A percentile compares a stretch with the other conserved stretches of the same genome.
Conservation (phyloP, 1,284 basidiomycete genomes). For the Uromyces viciae-fabae region DNA sequence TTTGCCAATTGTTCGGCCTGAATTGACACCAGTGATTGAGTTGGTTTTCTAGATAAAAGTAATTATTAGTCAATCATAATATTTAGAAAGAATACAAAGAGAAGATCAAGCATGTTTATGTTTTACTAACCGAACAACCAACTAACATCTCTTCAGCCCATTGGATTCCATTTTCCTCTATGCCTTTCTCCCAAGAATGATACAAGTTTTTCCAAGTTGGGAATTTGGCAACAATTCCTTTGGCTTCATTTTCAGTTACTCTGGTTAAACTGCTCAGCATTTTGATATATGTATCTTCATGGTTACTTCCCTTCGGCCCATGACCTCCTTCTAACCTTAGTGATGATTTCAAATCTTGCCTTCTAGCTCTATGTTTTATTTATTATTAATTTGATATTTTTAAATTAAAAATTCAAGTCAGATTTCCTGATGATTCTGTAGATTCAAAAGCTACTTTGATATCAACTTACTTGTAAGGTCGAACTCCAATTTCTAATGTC, state of each 20-base stretch:
- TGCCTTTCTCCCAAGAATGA: slow-evolving; percentile 7
- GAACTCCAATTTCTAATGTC: slow-evolving; percentile 25
- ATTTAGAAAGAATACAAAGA: slow-evolving; percentile 4
- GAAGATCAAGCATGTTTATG: not conserved
- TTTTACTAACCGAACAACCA: slow-evolving; percentile 17
- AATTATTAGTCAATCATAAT: not conserved
- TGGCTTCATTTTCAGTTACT: slow-evolving; percentile 33
- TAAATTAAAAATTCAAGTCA: too few species aligned
- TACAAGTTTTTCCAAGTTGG: slow-evolving; percentile 24
- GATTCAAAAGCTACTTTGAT: too few species aligned
- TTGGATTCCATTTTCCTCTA: not conserved
- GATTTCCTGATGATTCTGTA: too few species aligned
- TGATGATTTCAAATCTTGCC: slow-evolving; percentile 35
- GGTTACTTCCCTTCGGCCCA: slow-evolving; percentile 16
- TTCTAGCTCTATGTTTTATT: not conserved
- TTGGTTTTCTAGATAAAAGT: slow-evolving; percentile 6
- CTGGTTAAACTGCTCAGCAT: slow-evolving; percentile 28
- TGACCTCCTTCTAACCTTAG: slow-evolving; percentile 2
- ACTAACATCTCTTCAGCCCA: slow-evolving; percentile 35
- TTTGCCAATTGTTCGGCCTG: slow-evolving; percentile 14
- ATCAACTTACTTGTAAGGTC: slow-evolving; percentile 29
- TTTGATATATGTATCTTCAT: slow-evolving; percentile 33
- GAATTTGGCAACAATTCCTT: slow-evolving; percentile 25
- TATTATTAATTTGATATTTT: too few species aligned
- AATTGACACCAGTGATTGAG: not conserved